phyloP scores from a whole-genome alignment of 768 basidiomycete species.

The Serendipita sp. region DNA sequence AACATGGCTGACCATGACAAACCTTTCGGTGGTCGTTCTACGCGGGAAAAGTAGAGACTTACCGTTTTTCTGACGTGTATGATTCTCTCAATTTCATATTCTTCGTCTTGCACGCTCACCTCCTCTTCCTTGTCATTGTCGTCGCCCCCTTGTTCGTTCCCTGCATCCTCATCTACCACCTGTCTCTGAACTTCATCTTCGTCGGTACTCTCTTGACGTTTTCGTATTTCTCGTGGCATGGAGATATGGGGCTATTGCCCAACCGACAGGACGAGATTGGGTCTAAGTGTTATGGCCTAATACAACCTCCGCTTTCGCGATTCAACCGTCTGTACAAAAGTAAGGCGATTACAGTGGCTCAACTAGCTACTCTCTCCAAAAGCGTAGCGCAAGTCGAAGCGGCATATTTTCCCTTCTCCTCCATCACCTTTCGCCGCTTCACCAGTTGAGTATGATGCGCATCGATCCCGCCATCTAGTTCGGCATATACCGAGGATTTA shows the following conservation, averaged over 20 bases:
- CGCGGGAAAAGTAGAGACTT: neutral
- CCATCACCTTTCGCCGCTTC: too few species aligned
- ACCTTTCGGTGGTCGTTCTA: neutral
- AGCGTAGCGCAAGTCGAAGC: neutral
- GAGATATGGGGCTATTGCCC: neutral
- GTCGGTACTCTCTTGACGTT: slow-evolving; percentile 3
- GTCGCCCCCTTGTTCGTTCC: slow-evolving; percentile 22
- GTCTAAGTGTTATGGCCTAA: neutral
- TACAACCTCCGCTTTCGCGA: neutral
- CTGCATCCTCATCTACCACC: slow-evolving; percentile 16
- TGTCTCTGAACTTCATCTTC: slow-evolving; percentile 13
- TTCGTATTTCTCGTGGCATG: neutral
- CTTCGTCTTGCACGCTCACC: slow-evolving; percentile 14
- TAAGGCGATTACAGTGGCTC: neutral
- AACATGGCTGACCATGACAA: neutral
- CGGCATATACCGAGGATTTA: too few species aligned
- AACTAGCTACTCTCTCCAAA: neutral
- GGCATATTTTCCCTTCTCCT: neutral
- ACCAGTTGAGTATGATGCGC: too few species aligned
- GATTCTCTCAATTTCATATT: slow-evolving; percentile 6
- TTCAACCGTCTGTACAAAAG: neutral
- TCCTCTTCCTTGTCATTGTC: slow-evolving; percentile 11
- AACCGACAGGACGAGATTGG: neutral
- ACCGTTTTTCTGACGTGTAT: neutral
- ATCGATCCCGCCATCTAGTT: too few species aligned